Percentiles rank a stretch among this genome's conserved stretches.
phyloP scores from a whole-genome alignment of 805 yeast species.

The Candida manassasensis region DNA sequence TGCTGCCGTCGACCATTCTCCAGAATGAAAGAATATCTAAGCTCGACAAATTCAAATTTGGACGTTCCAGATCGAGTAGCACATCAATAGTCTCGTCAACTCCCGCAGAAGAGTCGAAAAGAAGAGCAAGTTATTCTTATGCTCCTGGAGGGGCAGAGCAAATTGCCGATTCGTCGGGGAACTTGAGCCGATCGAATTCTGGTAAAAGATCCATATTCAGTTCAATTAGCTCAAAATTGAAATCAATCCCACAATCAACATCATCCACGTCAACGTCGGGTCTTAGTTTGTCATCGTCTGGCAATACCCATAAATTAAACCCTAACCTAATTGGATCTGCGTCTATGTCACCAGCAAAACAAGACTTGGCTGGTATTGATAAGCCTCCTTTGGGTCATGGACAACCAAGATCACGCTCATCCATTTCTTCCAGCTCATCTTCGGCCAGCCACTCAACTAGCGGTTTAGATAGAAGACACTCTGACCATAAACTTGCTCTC shows the following conservation, averaged over 20 bases:
- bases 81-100: conserved; percentile 10
- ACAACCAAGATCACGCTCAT: conserved; percentile 8
- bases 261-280: conserved; percentile 2
- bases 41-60: conserved; percentile 20
- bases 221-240: conserved; percentile 38
- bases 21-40: conserved; percentile 12
- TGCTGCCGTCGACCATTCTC: conserved; percentile 1
- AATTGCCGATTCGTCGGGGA: conserved; percentile 8
- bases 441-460: conserved; percentile 7
- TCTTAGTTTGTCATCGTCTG: background rate
- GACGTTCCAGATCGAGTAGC: conserved; percentile 25
- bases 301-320: conserved; percentile 2
- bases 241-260: conserved; percentile 12
- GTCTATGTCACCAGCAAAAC: conserved; percentile 3
- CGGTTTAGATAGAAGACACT: conserved; percentile 5
- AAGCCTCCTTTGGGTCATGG: conserved; percentile 21
- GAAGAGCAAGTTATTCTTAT: conserved; percentile 11
- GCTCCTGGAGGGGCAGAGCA: conserved; percentile 4
- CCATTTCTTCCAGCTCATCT: conserved; percentile 8
- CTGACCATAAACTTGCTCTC: conserved; percentile 27
- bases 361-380: conserved; percentile 17
- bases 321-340: conserved; percentile 7
- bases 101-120: conserved; percentile 6
- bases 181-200: conserved; percentile 14
- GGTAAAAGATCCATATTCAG: conserved; percentile 28